These are phyloP conservation scores for Tuber microsphaerosporum DNA, from an alignment of 495 filamentous ascomycete genomes.

Conservation along the genomic window DNA sequence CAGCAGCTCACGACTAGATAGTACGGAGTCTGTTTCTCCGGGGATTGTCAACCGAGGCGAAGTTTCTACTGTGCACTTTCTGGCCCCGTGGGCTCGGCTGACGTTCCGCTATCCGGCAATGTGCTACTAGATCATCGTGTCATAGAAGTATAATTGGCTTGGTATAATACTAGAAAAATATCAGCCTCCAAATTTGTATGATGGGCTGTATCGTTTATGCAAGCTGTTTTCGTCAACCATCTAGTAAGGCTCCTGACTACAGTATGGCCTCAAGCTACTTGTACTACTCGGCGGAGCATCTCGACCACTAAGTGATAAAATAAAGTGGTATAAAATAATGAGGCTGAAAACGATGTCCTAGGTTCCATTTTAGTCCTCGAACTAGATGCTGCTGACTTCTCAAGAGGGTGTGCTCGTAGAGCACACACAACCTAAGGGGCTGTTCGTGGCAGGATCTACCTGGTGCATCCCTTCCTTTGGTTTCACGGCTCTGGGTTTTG, in stretches of 20 bases:
- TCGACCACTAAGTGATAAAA: not conserved
- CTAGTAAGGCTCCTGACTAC: not conserved
- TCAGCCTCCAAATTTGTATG: not conserved
- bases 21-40: not conserved
- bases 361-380: not conserved
- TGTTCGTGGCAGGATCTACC: not conserved
- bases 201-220: not conserved
- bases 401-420: not conserved
- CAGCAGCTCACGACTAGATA: not conserved
- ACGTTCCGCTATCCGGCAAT: not conserved
- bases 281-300: not conserved
- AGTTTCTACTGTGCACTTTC: not conserved
- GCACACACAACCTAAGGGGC: not conserved
- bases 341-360: not conserved
- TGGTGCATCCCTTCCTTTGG: not conserved
- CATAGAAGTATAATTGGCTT: not conserved
- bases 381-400: not conserved
- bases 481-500: not conserved
- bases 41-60: not conserved
- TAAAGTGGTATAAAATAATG: not conserved
- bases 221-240: not conserved
- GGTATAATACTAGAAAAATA: not conserved
- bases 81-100: not conserved
- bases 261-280: not conserved
- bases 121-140: not conserved